phyloP scores from a whole-genome alignment of 2,329 filamentous ascomycete genomes.

The Phyllachora maydis region DNA sequence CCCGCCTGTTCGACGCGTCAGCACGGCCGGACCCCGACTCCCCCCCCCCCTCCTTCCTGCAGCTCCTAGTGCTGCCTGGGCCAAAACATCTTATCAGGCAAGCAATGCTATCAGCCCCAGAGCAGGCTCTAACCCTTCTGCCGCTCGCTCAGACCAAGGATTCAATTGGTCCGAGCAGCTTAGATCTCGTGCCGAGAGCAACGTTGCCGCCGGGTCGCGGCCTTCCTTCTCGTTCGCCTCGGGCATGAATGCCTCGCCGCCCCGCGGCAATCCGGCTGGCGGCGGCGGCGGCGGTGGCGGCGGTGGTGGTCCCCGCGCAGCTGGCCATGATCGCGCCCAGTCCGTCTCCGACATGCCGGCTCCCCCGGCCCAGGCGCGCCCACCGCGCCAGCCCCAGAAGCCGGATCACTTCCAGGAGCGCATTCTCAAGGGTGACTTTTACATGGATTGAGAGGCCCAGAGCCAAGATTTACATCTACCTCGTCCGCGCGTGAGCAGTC shows the following conservation, averaged over 20 bases:
- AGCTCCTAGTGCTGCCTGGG: constrained; percentile 12
- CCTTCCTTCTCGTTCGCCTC: constrained; percentile 37
- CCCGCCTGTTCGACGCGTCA: constrained; percentile 11
- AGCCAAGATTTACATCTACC: too few relatives aligned
- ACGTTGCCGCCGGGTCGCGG: constrained; percentile 30
- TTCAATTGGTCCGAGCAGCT: constrained; percentile 97
- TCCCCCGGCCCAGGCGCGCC: constrained; percentile 29
- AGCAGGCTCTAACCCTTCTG: constrained; percentile 41
- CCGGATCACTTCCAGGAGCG: constrained; percentile 93
- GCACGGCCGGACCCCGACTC: constrained; percentile 7
- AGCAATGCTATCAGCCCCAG: constrained; percentile 33
- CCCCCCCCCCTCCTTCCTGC: constrained; percentile 12
- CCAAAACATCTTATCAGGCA: constrained; percentile 27
- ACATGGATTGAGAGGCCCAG: constrained; percentile 60
- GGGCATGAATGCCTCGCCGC: constrained; percentile 18
- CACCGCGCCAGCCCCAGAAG: constrained; percentile 38
- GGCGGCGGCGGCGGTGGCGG: too few relatives aligned
- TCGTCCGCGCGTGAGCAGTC: too few relatives aligned
- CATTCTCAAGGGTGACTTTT: constrained; percentile 93
- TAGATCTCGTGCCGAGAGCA: constrained; percentile 76
- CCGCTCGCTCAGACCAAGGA: constrained; percentile 58
- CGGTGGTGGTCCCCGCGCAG: constrained; percentile 6
- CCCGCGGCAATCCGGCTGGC: constrained; percentile 16
- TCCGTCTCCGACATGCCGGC: constrained; percentile 45
- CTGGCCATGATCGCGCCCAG: constrained; percentile 43